These are phyloP conservation scores for Nannizziopsis arthrosporioides DNA, from an alignment of 2,329 filamentous ascomycete genomes.

Conservation along the genomic window DNA sequence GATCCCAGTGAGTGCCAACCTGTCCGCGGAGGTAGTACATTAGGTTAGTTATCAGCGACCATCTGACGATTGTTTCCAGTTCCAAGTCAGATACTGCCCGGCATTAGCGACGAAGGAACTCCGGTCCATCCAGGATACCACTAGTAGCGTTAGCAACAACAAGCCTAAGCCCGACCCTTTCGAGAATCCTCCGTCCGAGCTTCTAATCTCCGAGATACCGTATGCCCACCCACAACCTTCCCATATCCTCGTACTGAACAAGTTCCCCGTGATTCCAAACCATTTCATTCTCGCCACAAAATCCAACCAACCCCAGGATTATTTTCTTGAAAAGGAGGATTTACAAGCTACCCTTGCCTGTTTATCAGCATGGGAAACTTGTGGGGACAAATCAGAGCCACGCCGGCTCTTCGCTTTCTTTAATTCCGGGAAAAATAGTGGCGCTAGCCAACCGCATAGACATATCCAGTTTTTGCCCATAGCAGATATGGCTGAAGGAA, in stretches of 20 bases:
- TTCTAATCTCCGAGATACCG: slow-evolving; percentile 4
- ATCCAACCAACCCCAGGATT: slow-evolving; percentile 33
- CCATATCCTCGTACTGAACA: slow-evolving; percentile 37
- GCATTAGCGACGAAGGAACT: slow-evolving; percentile 38
- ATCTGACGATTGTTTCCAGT: slow-evolving; percentile 21
- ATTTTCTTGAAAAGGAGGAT: slow-evolving; percentile 34
- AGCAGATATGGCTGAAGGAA: slow-evolving; percentile 31
- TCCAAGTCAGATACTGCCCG: slow-evolving; percentile 40
- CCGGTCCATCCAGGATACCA: slow-evolving; percentile 6
- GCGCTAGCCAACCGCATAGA: slow-evolving; percentile 39
- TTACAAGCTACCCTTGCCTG: slow-evolving; percentile 33
- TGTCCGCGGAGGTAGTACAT: not conserved
- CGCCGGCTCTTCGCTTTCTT: slow-evolving; percentile 38
- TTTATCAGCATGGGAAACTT: slow-evolving; percentile 30
- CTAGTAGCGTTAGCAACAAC: slow-evolving; percentile 14
- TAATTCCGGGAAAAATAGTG: slow-evolving; percentile 39
- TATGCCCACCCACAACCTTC: slow-evolving; percentile 21
- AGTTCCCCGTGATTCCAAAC: slow-evolving; percentile 39
- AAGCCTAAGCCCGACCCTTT: slow-evolving; percentile 34
- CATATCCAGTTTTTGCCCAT: slow-evolving; percentile 40
- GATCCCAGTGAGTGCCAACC: slow-evolving; percentile 23
- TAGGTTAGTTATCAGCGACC: not conserved
- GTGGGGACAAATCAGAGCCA: not conserved
- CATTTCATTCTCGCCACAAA: slow-evolving; percentile 41
- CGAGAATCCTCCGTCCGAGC: slow-evolving; percentile 24